Percentiles rank a stretch among this genome's conserved stretches.
Conservation (phyloP, 163 green algal species). For the Chloromonas sp. region DNA sequence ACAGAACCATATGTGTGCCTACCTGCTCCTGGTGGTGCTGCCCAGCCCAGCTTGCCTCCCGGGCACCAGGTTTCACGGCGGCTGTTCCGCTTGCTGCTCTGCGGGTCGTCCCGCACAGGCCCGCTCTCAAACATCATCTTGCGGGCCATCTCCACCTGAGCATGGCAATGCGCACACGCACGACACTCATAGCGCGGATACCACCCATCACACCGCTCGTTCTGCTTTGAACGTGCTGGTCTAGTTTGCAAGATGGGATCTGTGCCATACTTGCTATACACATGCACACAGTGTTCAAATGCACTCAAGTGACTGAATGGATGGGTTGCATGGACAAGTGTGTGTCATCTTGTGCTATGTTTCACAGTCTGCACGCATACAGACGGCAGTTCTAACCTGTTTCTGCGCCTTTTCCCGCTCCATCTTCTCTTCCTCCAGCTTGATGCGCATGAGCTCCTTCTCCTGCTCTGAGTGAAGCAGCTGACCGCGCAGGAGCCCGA, state of each 20-base stretch:
- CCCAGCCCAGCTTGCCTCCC: slow-evolving; percentile 35
- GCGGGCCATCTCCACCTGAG: slow-evolving; percentile 42
- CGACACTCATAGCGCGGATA: background rate
- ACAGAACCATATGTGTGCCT: no score
- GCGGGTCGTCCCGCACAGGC: slow-evolving; percentile 1
- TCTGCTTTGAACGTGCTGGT: no score
- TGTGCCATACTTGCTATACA: no score
- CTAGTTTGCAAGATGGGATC: no score
- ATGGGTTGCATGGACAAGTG: background rate
- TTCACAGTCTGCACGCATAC: no score
- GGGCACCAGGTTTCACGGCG: slow-evolving; percentile 53
- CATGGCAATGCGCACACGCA: background rate
- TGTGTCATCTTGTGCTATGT: background rate
- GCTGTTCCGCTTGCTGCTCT: slow-evolving; percentile 20
- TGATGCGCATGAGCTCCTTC: slow-evolving; percentile 68
- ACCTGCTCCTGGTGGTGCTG: slow-evolving; percentile 10
- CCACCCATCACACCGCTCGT: no score
- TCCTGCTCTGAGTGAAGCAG: slow-evolving; percentile 82
- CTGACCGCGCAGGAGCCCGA: slow-evolving; percentile 64
- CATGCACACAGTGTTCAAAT: no score
- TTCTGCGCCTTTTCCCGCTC: slow-evolving; percentile 73
- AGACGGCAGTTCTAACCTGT: slow-evolving; percentile 37
- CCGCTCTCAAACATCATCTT: slow-evolving; percentile 49
- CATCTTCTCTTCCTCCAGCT: slow-evolving; percentile 69
- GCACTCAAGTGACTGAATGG: background rate